Base-by-base conservation (phyloP, 2,329 filamentous ascomycete genomes). In the Fusarium beomiforme region DNA sequence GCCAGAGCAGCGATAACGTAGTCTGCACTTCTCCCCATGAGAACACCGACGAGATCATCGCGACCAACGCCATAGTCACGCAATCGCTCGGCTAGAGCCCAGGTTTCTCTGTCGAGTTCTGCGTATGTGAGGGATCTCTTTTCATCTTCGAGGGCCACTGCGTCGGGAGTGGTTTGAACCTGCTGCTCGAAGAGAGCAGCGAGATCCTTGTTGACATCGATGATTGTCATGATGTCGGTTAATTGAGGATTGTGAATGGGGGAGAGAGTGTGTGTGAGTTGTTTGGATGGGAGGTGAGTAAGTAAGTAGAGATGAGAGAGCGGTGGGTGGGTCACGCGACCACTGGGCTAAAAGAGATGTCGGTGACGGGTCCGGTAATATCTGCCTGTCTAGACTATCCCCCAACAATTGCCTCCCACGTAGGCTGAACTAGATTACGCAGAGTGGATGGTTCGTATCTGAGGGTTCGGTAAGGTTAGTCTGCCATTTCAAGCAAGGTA, bases 1-100 rank as follows among this genome's bases (percentile, higher is more conserved):
- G 93, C 93, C 56, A 95, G 84, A 77, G 91, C 94, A 19, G 92
- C 90, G 79, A 95, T 90, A 67, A 95, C 91, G 80, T 95, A 94
- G 81, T 94, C 88, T 51, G 92, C 91, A 78, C 91, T 93, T 59
- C 92, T 89, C 60, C 89, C 90, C 77, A 95, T 86, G 56, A 95
- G 85, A 43, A 95, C 90, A 57, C 93, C 93, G 34, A 95, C 92
- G 21, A 94, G 86, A 72, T 86, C 87, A 79, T 95, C 92, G 64
- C 92, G 90, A 61, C 89, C 87, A 59, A 95, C 92, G 44, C 92
- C 91, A 81, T 91, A 86, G 59, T 83, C 80, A 44, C 89, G 90
- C 54, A 95, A 87, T 47, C 87, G 88, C 74, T 85, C 82, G 60
- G 91, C 87, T 61, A 95, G 87, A n/a, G 83, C 82, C 64, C 87